Percentiles rank a stretch among this genome's conserved stretches.
Evolutionary conservation across 169 alveolate species (phyloP).

Genomic region (Plasmodium gaboni): DNA sequence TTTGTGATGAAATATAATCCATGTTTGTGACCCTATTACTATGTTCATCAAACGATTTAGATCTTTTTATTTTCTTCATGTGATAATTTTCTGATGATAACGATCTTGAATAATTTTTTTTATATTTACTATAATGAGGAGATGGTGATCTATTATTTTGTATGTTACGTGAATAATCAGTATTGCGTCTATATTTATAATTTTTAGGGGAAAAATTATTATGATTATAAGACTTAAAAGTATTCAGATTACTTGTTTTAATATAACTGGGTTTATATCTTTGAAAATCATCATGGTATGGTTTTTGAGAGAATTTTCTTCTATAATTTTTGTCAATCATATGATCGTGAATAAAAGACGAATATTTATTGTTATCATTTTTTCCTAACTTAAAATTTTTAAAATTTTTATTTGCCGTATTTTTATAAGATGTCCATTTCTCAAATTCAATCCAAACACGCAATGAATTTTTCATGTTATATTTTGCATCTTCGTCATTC

Average conservation of each 20-base stretch:
- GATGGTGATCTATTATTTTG: slow-evolving; percentile 18
- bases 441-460: slow-evolving; percentile 72
- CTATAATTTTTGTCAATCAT: slow-evolving; percentile 34
- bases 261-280: slow-evolving; percentile 17
- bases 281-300: slow-evolving; percentile 36
- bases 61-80: slow-evolving; percentile 42
- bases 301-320: slow-evolving; percentile 31
- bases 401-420: slow-evolving; percentile 11
- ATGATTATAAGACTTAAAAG: slow-evolving; percentile 1
- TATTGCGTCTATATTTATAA: slow-evolving; percentile 33
- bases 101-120: slow-evolving; percentile 55
- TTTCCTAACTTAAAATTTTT: slow-evolving; percentile 32
- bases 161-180: slow-evolving; percentile 9
- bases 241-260: slow-evolving; percentile 13
- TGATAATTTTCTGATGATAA: slow-evolving; percentile 23
- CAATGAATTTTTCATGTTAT: slow-evolving; percentile 38
- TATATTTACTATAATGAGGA: slow-evolving; percentile 38
- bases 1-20: slow-evolving; percentile 10
- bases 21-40: not conserved
- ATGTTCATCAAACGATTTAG: slow-evolving; percentile 32
- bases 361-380: slow-evolving; percentile 55
- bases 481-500: slow-evolving; percentile 68
- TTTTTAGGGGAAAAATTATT: slow-evolving; percentile 32
- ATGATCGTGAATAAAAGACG: slow-evolving; percentile 26
- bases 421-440: slow-evolving; percentile 60